Conservation (phyloP, 768 basidiomycete genomes). For the Tubosaeta sp. region DNA sequence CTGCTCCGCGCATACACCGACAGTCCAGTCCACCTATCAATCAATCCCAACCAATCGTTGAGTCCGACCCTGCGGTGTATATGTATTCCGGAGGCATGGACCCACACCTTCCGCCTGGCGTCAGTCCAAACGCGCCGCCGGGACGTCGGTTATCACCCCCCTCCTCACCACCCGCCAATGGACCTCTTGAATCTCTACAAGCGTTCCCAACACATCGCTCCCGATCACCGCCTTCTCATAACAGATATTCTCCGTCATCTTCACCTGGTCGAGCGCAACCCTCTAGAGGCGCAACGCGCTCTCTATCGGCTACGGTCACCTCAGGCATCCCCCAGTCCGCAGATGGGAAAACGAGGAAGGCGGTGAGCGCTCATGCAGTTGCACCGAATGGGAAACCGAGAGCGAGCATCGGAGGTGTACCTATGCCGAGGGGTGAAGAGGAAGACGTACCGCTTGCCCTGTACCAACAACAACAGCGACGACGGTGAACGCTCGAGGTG, state of each 20-base stretch:
- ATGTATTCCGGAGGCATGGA: constrained; percentile 28
- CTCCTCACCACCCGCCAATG: constrained; percentile 32
- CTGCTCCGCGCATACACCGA: constrained; percentile 21
- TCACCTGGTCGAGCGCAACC: constrained; percentile 20
- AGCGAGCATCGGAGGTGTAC: constrained; percentile 35
- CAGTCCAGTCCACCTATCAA: constrained; percentile 25
- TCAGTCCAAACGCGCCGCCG: constrained; percentile 25
- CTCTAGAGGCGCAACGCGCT: constrained; percentile 54
- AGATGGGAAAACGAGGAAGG: constrained; percentile 60
- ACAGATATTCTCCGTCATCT: constrained; percentile 33
- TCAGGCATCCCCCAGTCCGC: constrained; percentile 34
- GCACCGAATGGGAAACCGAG: constrained; percentile 39
- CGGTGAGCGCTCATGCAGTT: constrained; percentile 59
- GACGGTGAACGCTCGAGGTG: constrained; percentile 35
- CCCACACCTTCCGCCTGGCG: constrained; percentile 52
- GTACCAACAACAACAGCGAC: constrained; percentile 74
- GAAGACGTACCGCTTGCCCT: constrained; percentile 79
- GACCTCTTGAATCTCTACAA: constrained; percentile 18
- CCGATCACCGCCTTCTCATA: constrained; percentile 50
- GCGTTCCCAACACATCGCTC: constrained; percentile 38
- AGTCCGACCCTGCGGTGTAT: constrained; percentile 27
- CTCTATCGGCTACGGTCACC: constrained; percentile 63
- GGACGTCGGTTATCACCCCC: constrained; percentile 27
- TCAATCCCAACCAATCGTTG: constrained; percentile 26
- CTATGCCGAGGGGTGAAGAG: constrained; percentile 46